These are phyloP conservation scores for Chaetomiaceae sp. DNA, from an alignment of 2,329 filamentous ascomycete species.

Conservation along the genomic window DNA sequence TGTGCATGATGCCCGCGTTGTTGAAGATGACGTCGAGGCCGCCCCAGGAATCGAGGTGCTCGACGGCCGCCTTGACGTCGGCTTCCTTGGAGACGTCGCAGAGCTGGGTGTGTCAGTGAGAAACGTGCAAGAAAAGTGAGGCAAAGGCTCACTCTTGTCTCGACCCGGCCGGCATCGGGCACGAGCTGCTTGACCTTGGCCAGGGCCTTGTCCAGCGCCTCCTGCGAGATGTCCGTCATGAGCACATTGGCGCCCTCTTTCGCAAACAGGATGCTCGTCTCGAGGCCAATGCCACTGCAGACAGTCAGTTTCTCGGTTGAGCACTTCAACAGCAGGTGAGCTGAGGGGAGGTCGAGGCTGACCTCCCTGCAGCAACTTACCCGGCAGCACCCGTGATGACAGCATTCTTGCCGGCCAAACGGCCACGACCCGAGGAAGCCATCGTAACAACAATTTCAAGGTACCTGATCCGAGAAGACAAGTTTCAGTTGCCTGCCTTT, in stretches of 20 bases:
- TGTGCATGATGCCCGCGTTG: constrained; percentile 97
- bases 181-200: constrained; percentile 71
- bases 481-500: neutral
- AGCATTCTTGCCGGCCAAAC: constrained; percentile 57
- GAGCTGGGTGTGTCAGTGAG: constrained; percentile 30
- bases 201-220: constrained; percentile 68
- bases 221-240: constrained; percentile 77
- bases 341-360: neutral
- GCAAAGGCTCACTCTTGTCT: constrained; percentile 46
- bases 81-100: constrained; percentile 82
- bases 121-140: no score
- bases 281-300: constrained; percentile 80
- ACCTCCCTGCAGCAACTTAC: constrained; percentile 49
- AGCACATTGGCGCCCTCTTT: constrained; percentile 83
- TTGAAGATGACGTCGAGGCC: constrained; percentile 93
- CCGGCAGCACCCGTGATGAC: constrained; percentile 81
- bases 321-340: no score
- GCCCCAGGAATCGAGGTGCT: constrained; percentile 75
- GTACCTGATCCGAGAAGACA: neutral
- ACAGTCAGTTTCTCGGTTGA: constrained; percentile 10
- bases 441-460: constrained; percentile 8
- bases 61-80: constrained; percentile 70
- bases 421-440: constrained; percentile 35
- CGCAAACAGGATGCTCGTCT: constrained; percentile 84
- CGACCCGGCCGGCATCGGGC: constrained; percentile 55